Evolutionary conservation across 192 early-diverging fungal genomes (phyloP).

Genomic region (Pecoramyces ruminantium): DNA sequence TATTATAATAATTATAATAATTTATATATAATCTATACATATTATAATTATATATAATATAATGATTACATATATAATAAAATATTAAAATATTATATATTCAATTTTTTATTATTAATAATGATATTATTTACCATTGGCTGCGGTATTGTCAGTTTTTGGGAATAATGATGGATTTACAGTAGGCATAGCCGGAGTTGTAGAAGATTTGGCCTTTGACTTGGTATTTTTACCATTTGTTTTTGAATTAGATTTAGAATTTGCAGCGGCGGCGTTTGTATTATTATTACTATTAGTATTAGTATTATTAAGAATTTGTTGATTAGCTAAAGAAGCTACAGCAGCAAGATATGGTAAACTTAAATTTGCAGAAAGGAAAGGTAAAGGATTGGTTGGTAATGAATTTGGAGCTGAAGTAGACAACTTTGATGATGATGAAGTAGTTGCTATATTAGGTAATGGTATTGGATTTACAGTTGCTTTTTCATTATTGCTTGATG

Average conservation of each 20-base stretch:
- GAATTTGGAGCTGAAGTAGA: not conserved
- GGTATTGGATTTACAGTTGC: not conserved
- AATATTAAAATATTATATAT: too few relatives aligned
- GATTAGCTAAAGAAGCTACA: not conserved
- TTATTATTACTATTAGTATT: not conserved
- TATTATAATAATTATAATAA: too few relatives aligned
- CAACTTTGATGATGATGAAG: not conserved
- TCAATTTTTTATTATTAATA: too few relatives aligned
- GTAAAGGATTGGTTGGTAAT: not conserved
- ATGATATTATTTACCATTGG: not conserved
- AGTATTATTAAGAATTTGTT: not conserved
- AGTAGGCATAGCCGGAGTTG: too few relatives aligned
- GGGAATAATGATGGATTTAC: not conserved
- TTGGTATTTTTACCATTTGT: not conserved
- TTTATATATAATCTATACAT: too few relatives aligned
- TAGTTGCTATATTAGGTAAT: not conserved
- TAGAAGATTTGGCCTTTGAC: too few relatives aligned
- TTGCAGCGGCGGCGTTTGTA: not conserved
- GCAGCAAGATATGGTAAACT: not conserved
- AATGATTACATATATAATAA: too few relatives aligned
- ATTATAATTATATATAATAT: too few relatives aligned
- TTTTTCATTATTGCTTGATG: not conserved
- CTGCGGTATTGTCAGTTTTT: not conserved
- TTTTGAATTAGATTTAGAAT: not conserved
- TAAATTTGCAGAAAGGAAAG: not conserved